Base-by-base conservation (phyloP, 23 red algal genomes). In the Agarophyton chilense region DNA sequence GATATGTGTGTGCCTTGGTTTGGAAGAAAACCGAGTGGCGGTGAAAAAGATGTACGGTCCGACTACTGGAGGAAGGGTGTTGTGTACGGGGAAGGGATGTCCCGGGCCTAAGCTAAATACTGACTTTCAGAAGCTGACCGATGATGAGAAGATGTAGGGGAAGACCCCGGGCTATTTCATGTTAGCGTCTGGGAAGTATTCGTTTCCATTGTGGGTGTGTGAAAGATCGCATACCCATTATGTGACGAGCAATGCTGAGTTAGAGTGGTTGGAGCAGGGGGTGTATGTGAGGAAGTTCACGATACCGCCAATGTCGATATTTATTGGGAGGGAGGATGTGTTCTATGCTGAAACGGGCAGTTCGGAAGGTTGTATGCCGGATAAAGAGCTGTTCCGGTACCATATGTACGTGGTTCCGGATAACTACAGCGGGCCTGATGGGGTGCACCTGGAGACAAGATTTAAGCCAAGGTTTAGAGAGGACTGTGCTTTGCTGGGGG, bases 91-190 rank as follows among this genome's bases (percentile, higher is more conserved):
- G n/a, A n/a, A n/a, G n/a, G n/a, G n/a, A n/a, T n/a, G n/a, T n/a
- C n/a, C n/a, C n/a, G n/a, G n/a, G n/a, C n/a, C n/a, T n/a, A n/a
- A n/a, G n/a, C n/a, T n/a, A n/a, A n/a, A n/a, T n/a, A n/a, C n/a
- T n/a, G n/a, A n/a, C n/a, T n/a, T n/a, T n/a, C n/a, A n/a, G n/a
- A n/a, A n/a, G n/a, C n/a, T n/a, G n/a, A n/a, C n/a, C n/a, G n/a
- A n/a, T n/a, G n/a, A n/a, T n/a, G n/a, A n/a, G n/a, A n/a, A n/a
- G n/a, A n/a, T n/a, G n/a, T n/a, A n/a, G n/a, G n/a, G n/a, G n/a
- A n/a, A n/a, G 26, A 79, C 52, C 26, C 75, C 75, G n/a, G 75
- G 75, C 21, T 79, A 56, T 24, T 79, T 79, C 21, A 22, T 79
- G 2, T 54, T 79, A 45, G 75, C 34, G 26, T 79, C 75, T 7